These are phyloP conservation scores for Zygnema cylindricum DNA, from an alignment of 139 green algal species.

Conservation along the genomic window DNA sequence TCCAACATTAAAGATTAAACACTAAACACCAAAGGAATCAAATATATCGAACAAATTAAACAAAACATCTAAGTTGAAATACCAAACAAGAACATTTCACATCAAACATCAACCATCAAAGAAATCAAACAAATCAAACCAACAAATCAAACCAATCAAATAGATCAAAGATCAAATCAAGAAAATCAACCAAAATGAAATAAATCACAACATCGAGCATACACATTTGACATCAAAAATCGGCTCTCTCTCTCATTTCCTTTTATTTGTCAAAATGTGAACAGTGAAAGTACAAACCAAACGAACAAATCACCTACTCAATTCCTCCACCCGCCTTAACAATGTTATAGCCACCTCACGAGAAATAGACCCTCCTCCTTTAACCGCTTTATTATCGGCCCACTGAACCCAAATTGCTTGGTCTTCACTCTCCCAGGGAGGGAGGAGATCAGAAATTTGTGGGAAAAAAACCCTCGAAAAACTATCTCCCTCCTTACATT, in stretches of 20 bases:
- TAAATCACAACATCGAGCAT: not conserved
- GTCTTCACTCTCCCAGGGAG: not conserved
- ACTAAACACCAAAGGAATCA: not conserved
- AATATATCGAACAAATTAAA: not conserved
- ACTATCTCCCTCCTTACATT: not conserved
- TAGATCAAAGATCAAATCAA: not conserved
- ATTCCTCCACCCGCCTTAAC: not conserved
- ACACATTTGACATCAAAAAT: not conserved
- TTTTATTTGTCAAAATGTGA: not conserved
- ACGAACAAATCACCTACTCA: not conserved
- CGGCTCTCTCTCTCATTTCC: not conserved
- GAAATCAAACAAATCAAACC: not conserved
- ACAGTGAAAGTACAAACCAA: too few relatives aligned
- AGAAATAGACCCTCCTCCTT: not conserved
- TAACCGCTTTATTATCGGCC: not conserved
- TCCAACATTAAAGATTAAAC: too few relatives aligned
- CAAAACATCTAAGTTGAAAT: not conserved
- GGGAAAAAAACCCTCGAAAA: not conserved
- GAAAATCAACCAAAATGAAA: not conserved
- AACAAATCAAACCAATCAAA: not conserved
- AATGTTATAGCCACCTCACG: not conserved
- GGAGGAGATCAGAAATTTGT: not conserved
- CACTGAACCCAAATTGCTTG: not conserved
- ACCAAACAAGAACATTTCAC: not conserved
- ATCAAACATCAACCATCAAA: too few relatives aligned